Percentiles rank a stretch among this genome's conserved stretches.
phyloP scores from a whole-genome alignment of 2,329 filamentous ascomycete species.

The Chaetomium sp. region DNA sequence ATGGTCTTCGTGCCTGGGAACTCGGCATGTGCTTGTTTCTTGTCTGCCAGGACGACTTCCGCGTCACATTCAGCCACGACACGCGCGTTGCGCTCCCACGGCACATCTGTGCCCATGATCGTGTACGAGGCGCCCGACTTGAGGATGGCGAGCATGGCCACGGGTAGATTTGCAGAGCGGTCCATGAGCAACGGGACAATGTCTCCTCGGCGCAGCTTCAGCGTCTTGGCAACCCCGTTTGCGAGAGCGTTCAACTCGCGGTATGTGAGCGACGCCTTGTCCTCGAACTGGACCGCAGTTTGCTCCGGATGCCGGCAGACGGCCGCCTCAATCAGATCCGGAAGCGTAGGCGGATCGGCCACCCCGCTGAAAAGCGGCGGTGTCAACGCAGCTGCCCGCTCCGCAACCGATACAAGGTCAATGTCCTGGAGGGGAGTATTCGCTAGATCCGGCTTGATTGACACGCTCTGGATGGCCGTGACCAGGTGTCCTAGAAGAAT shows the following conservation, averaged over 20 bases:
- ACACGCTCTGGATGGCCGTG: not conserved
- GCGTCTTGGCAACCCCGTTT: not conserved
- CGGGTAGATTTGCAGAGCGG: not conserved
- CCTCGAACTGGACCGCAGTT: not conserved
- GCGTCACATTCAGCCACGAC: not conserved
- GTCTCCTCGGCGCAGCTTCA: not conserved
- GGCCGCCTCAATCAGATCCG: not conserved
- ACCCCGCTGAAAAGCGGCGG: not conserved
- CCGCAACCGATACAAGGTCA: not conserved
- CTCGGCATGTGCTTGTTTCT: not conserved
- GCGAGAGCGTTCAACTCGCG: not conserved
- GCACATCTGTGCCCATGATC: not conserved
- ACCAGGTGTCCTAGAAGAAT: not conserved
- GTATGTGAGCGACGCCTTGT: not conserved
- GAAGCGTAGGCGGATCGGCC: not conserved
- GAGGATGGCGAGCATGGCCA: not conserved
- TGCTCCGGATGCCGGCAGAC: not conserved
- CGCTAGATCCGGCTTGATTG: not conserved
- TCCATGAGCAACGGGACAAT: not conserved
- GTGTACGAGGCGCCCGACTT: not conserved
- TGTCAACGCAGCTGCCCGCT: not conserved
- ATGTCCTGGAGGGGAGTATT: not conserved
- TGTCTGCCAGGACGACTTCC: not conserved
- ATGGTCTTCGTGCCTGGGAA: not conserved
- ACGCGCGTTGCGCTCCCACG: not conserved